Percentiles rank a stretch among this genome's conserved stretches.
Evolutionary conservation across 768 basidiomycete species (phyloP).

Genomic region (Brasilioporus rufonigricans): DNA sequence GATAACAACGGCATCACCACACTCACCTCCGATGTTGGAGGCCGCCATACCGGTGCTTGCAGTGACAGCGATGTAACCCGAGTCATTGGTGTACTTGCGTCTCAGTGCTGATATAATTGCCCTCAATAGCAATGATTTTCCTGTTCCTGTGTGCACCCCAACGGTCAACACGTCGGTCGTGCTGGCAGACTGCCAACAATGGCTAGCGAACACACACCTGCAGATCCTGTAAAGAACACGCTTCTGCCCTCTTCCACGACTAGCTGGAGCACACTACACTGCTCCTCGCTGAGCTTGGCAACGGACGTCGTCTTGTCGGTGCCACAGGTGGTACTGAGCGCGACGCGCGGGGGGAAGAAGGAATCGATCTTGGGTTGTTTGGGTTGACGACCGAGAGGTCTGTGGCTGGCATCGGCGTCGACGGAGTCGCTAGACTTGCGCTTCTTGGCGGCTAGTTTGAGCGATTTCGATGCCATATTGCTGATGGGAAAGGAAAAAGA

Average conservation of each 20-base stretch:
- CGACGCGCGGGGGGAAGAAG: constrained; percentile 28
- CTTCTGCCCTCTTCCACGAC: constrained; percentile 56
- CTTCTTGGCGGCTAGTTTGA: constrained; percentile 21
- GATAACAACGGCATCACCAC: not conserved
- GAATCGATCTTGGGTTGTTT: constrained; percentile 28
- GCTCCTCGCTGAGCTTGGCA: constrained; percentile 53
- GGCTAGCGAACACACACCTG: constrained; percentile 41
- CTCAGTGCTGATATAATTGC: constrained; percentile 54
- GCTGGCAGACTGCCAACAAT: not conserved
- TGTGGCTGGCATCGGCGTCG: not conserved
- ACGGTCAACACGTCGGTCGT: not conserved
- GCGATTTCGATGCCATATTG: constrained; percentile 7
- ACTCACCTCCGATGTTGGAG: constrained; percentile 45
- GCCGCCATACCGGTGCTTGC: constrained; percentile 47
- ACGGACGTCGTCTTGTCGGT: constrained; percentile 26
- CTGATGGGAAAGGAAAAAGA: not conserved
- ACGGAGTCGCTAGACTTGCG: constrained; percentile 17
- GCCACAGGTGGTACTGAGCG: constrained; percentile 30
- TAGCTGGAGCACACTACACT: constrained; percentile 48
- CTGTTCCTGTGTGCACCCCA: constrained; percentile 45
- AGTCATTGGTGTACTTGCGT: constrained; percentile 32
- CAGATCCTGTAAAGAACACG: constrained; percentile 68
- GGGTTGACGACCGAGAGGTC: not conserved
- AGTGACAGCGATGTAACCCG: constrained; percentile 40
- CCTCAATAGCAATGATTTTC: constrained; percentile 58